Conservation (phyloP, 164 flowering plant species). For the Tetrastigma voinierianum region DNA sequence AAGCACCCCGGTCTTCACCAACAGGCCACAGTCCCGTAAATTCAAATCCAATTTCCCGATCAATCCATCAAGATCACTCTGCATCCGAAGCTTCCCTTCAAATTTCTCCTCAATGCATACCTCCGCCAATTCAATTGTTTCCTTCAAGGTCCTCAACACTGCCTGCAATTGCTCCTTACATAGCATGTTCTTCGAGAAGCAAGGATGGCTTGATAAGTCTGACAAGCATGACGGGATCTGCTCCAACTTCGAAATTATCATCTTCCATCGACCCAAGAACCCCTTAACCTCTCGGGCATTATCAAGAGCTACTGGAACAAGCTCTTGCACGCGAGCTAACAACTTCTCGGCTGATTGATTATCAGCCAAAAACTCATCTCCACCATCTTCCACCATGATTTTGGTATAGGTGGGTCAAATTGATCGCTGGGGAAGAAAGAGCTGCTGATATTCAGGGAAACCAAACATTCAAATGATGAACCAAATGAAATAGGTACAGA, state of each 20-base stretch:
- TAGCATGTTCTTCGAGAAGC: conserved; percentile 76
- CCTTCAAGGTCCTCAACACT: conserved; percentile 55
- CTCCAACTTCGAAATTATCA: conserved; percentile 68
- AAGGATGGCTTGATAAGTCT: conserved; percentile 88
- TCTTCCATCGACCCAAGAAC: conserved; percentile 80
- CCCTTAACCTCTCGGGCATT: conserved; percentile 63
- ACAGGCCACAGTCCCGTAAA: conserved; percentile 70
- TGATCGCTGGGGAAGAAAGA: conserved; percentile 8
- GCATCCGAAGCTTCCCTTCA: conserved; percentile 88
- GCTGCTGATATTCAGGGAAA: conserved; percentile 11
- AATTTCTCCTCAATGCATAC: conserved; percentile 56
- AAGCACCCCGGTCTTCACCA: conserved; percentile 86
- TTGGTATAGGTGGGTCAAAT: conserved; percentile 12
- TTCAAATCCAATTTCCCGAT: conserved; percentile 72
- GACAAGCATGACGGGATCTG: conserved; percentile 71
- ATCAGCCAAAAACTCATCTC: conserved; percentile 21
- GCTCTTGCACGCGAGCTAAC: conserved; percentile 52
- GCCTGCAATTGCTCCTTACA: conserved; percentile 90
- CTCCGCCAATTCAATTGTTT: conserved; percentile 59
- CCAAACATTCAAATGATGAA: conserved; percentile 12
- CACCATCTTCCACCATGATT: conserved; percentile 61
- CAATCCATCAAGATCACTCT: conserved; percentile 83
- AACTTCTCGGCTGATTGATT: conserved; percentile 55
- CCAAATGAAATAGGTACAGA: conserved; percentile 10
- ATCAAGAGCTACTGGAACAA: conserved; percentile 59